A percentile compares a stretch with the other conserved stretches of the same genome.
Conservation (phyloP, 495 filamentous ascomycete genomes). For the Neurospora cerealis region DNA sequence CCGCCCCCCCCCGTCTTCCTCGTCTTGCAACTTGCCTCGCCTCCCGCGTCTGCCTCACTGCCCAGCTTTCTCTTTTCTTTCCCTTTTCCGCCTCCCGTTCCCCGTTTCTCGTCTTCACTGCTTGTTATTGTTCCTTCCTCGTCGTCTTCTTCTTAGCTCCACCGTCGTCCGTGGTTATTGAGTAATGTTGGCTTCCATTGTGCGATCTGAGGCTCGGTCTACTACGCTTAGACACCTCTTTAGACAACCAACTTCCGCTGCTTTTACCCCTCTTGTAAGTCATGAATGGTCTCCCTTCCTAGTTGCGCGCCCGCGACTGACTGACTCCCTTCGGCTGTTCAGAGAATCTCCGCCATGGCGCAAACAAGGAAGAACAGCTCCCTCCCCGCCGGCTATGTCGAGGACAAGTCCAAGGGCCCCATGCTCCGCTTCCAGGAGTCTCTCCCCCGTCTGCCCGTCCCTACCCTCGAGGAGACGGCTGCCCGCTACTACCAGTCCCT, state of each 20-base stretch:
- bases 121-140: background rate
- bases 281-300: background rate
- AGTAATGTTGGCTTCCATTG: conserved; percentile 23
- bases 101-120: background rate
- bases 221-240: conserved; percentile 20
- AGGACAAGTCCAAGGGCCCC: conserved; percentile 80
- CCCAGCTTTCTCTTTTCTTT: background rate
- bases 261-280: conserved; percentile 9
- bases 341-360: conserved; percentile 41
- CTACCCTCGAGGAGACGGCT: conserved; percentile 86
- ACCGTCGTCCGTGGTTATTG: background rate
- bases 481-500: conserved; percentile 89
- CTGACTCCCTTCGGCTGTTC: background rate
- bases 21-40: too few relatives aligned
- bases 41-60: background rate
- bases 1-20: background rate
- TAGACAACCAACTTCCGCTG: conserved; percentile 12
- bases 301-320: background rate
- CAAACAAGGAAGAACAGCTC: conserved; percentile 48
- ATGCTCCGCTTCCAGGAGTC: conserved; percentile 98
- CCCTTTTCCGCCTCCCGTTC: background rate
- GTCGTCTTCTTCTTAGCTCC: background rate
- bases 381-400: conserved; percentile 66
- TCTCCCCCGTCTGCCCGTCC: conserved; percentile 82
- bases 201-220: conserved; percentile 24